phyloP scores from a whole-genome alignment of 1,284 basidiomycete genomes.

The Ustilago bromivora region DNA sequence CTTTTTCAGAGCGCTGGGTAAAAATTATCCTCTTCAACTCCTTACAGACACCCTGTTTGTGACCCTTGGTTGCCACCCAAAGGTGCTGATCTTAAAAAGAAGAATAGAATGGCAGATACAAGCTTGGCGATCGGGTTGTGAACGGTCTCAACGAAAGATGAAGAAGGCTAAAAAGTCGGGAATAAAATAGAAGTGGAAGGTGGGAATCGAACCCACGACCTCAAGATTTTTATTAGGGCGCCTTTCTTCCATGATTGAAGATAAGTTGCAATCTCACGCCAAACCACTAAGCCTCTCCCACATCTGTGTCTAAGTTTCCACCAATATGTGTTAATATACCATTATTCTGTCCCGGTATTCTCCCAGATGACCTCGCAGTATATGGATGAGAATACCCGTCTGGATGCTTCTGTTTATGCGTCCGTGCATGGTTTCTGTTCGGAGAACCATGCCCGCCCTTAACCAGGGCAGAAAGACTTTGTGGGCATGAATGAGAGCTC shows the following conservation, averaged over 20 bases:
- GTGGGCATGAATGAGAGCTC: too few relatives aligned
- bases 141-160: too few relatives aligned
- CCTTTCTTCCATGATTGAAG: slow-evolving; percentile 16
- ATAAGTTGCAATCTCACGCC: slow-evolving; percentile 60
- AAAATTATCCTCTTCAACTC: not conserved
- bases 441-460: not conserved
- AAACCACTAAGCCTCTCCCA: slow-evolving; percentile 63
- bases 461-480: too few relatives aligned
- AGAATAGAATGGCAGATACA: too few relatives aligned
- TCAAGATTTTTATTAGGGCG: slow-evolving; percentile 43
- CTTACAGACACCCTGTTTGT: too few relatives aligned
- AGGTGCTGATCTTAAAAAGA: too few relatives aligned
- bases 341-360: too few relatives aligned
- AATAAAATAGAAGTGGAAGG: slow-evolving; percentile 47
- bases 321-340: not conserved
- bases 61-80: too few relatives aligned
- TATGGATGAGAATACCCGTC: not conserved
- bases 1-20: not conserved
- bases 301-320: not conserved
- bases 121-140: too few relatives aligned
- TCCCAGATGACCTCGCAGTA: not conserved
- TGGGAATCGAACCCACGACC: slow-evolving; percentile 62
- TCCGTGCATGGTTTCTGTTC: not conserved
- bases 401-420: not conserved
- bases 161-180: not conserved